Base-by-base conservation (phyloP, 2,329 filamentous ascomycete species). In the Biscogniauxia mediterranea region DNA sequence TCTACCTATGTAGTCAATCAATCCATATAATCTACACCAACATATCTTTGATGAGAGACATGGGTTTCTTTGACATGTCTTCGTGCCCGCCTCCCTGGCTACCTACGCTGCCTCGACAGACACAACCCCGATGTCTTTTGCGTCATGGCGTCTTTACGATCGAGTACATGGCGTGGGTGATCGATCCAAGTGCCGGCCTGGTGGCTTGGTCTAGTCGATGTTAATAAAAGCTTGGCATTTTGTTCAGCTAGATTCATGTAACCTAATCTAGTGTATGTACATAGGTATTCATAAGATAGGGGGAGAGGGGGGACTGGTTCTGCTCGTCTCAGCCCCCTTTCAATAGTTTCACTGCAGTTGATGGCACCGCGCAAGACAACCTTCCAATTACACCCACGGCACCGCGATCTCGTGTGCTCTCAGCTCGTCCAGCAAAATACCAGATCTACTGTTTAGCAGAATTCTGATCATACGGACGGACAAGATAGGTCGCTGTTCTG, bases 111-210 rank as follows among this genome's bases (percentile, higher is more conserved):
- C 13, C 1, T 52, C 11, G 32, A 4, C n/a, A 13, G 3, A 17
- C 23, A 23, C 23, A 19, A 13, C 19, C 20, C 56, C 60, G 64
- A 66, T 70, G 65, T 69, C 66, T 61, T 54, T 26, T 68, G 62
- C 69, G 68, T 71, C 68, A 71, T 68, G 28, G 58, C 32, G 56
- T 61, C 55, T 46, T 54, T 52, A 42, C 57, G 64, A 67, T 69
- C 64, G 64, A 62, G 52, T 61, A 13, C 19, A 23, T 60, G 53
- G 19, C 60, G 52, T 50, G 50, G 56, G 20, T 55, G 60, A 58
- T 64, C 56, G 64, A 64, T 62, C 58, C 63, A 56, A 54, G 58
- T 55, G 19, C 58, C 46, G 52, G 20, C 11, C 38, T 21, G 26
- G n/a, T 57, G 60, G 61, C 59, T 58, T 54, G 46, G 54, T 11